A percentile compares a stretch with the other conserved stretches of the same genome.
Evolutionary conservation across 495 filamentous ascomycete species (phyloP).

Genomic region (Parmelia sp.): DNA sequence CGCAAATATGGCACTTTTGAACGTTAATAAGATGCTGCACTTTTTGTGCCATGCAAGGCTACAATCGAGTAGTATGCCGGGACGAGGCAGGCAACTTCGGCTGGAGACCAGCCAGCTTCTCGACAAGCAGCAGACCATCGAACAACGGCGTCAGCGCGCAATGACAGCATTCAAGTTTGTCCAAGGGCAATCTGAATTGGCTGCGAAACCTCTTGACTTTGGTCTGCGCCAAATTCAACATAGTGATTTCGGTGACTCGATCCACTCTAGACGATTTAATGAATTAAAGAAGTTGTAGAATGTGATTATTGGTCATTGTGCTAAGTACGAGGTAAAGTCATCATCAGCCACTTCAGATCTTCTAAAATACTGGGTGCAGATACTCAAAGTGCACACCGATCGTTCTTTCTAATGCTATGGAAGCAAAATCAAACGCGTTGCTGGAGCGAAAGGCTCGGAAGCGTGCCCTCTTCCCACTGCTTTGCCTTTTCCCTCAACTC

Average conservation of each 20-base stretch:
- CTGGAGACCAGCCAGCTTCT: not conserved
- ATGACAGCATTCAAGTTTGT: slow-evolving; percentile 4
- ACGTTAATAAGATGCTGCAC: not conserved
- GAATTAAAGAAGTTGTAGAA: too few species aligned
- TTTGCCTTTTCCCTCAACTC: not conserved
- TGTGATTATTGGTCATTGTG: too few species aligned
- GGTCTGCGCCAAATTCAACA: slow-evolving; percentile 1
- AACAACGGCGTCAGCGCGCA: slow-evolving; percentile 1
- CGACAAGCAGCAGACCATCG: not conserved
- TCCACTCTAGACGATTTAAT: not conserved
- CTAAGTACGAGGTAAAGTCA: too few species aligned
- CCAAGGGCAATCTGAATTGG: not conserved
- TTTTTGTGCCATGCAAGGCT: not conserved
- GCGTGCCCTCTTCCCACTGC: not conserved
- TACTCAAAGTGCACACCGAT: not conserved
- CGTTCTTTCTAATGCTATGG: too few species aligned
- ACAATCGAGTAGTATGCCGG: not conserved
- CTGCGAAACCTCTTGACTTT: slow-evolving; percentile 10
- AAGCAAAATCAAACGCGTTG: not conserved
- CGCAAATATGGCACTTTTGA: slow-evolving; percentile 4
- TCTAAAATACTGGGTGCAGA: not conserved
- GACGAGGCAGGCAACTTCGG: not conserved
- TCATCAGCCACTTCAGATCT: too few species aligned
- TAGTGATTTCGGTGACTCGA: not conserved
- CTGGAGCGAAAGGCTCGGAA: not conserved